phyloP scores from a whole-genome alignment of 2,329 filamentous ascomycete species.

The Stagonosporopsis chrysanthemi region DNA sequence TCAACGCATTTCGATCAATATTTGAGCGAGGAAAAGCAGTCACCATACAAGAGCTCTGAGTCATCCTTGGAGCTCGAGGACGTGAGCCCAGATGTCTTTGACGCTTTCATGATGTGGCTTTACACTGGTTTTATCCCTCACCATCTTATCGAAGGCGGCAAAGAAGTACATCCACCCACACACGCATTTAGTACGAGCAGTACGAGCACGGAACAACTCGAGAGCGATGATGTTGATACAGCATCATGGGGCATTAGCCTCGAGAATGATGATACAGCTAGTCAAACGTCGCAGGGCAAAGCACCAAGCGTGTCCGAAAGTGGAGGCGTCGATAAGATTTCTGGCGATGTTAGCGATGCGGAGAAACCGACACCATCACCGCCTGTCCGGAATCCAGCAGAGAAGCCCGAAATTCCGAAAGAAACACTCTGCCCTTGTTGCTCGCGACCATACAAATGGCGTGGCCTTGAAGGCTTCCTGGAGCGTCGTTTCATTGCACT shows the following conservation, averaged over 20 bases:
- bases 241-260: constrained; percentile 47
- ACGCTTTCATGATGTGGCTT: constrained; percentile 49
- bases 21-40: constrained; percentile 39
- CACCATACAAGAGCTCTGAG: constrained; percentile 42
- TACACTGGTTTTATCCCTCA: constrained; percentile 48
- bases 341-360: constrained; percentile 40
- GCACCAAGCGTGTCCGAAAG: constrained; percentile 21
- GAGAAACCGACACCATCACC: constrained; percentile 28
- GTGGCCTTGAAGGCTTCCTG: constrained; percentile 47
- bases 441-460: constrained; percentile 47
- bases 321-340: constrained; percentile 38
- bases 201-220: constrained; percentile 23
- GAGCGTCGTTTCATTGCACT: constrained; percentile 47
- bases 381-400: constrained; percentile 40
- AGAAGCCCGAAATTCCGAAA: constrained; percentile 46
- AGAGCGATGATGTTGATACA: constrained; percentile 44
- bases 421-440: constrained; percentile 48
- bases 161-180: constrained; percentile 41
- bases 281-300: constrained; percentile 21
- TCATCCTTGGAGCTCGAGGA: constrained; percentile 42
- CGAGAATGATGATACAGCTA: constrained; percentile 39
- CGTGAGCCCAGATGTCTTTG: constrained; percentile 47
- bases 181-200: constrained; percentile 36
- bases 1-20: constrained; percentile 45
- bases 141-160: constrained; percentile 47